phyloP scores from a whole-genome alignment of 805 yeast species.

The Saccharomyces jurei region DNA sequence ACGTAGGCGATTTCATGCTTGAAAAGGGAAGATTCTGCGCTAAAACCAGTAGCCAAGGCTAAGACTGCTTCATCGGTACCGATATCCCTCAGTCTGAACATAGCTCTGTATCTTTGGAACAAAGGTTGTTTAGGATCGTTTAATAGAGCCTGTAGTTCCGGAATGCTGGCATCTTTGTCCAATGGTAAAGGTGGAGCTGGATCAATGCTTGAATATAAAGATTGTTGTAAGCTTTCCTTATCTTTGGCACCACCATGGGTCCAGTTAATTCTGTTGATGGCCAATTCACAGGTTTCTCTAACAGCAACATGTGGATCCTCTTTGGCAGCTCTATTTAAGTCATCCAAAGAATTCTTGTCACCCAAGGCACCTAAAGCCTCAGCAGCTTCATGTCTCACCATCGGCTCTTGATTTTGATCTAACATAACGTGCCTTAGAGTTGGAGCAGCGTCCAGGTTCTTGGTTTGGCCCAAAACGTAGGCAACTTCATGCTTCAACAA shows the following conservation, averaged over 20 bases:
- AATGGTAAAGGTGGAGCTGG: slow-evolving; percentile 97
- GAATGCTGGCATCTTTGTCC: slow-evolving; percentile 45
- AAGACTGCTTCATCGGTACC: slow-evolving; percentile 88
- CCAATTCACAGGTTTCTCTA: slow-evolving; percentile 95
- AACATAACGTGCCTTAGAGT: slow-evolving; percentile 62
- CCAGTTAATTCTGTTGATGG: slow-evolving; percentile 92
- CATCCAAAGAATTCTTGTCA: slow-evolving; percentile 58
- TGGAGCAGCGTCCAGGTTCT: slow-evolving; percentile 71
- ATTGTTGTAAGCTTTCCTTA: slow-evolving; percentile 62
- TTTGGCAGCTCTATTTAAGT: slow-evolving; percentile 53
- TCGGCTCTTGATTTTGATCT: slow-evolving; percentile 66
- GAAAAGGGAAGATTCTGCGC: slow-evolving; percentile 73
- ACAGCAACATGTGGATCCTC: slow-evolving; percentile 82
- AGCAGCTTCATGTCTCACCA: slow-evolving; percentile 99
- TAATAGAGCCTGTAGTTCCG: slow-evolving; percentile 55
- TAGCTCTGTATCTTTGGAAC: slow-evolving; percentile 93
- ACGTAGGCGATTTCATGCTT: slow-evolving; percentile 98
- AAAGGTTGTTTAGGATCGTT: slow-evolving; percentile 72
- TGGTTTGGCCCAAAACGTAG: slow-evolving; percentile 92
- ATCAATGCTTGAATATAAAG: slow-evolving; percentile 80
- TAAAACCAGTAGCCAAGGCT: slow-evolving; percentile 63
- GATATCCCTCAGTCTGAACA: slow-evolving; percentile 94
- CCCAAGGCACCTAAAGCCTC: slow-evolving; percentile 97
- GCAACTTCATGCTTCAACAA: slow-evolving; percentile 96
- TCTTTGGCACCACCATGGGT: slow-evolving; percentile 48